Percentiles rank a stretch among this genome's conserved stretches.
Conservation (phyloP, 805 yeast species). For the Ogataea glucozyma region DNA sequence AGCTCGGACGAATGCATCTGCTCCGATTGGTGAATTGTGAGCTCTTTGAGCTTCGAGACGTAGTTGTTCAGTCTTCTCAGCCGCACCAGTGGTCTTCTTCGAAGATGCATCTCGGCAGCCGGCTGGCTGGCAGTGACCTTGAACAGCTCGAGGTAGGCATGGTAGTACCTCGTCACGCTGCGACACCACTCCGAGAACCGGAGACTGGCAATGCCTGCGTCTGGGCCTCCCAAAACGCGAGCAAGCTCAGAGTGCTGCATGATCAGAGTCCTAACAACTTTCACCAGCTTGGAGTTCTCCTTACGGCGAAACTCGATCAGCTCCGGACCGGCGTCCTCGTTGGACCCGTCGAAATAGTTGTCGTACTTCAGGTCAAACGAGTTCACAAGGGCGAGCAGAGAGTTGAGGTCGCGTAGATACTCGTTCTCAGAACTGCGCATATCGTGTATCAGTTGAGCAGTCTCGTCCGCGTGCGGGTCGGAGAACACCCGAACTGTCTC, state of each 20-base stretch:
- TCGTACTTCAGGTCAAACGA: slow-evolving; percentile 31
- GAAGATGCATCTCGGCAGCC: slow-evolving; percentile 29
- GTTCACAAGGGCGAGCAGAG: slow-evolving; percentile 23
- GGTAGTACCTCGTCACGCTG: slow-evolving; percentile 22
- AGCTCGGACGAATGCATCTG: slow-evolving; percentile 23
- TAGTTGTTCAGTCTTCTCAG: slow-evolving; percentile 30
- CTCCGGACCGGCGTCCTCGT: slow-evolving; percentile 28
- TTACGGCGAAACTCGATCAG: slow-evolving; percentile 20
- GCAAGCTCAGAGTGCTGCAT: slow-evolving; percentile 23
- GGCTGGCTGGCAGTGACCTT: slow-evolving; percentile 26
- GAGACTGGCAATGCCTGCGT: slow-evolving; percentile 16
- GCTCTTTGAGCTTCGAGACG: slow-evolving; percentile 22
- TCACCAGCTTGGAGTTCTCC: slow-evolving; percentile 23
- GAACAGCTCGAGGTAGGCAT: slow-evolving; percentile 26
- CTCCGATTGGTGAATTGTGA: slow-evolving; percentile 22
- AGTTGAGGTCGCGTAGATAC: slow-evolving; percentile 25
- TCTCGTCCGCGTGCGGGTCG: slow-evolving; percentile 1
- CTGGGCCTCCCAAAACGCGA: slow-evolving; percentile 12
- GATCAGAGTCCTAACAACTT: slow-evolving; percentile 18
- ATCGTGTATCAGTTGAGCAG: background rate
- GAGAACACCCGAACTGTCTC: slow-evolving; percentile 2
- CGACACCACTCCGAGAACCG: slow-evolving; percentile 31
- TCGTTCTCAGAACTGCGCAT: slow-evolving; percentile 16
- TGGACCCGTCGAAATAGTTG: slow-evolving; percentile 31
- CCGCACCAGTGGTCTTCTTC: slow-evolving; percentile 35